Conservation (phyloP, 495 filamentous ascomycete genomes). For the Lindgomyces ingoldianus region DNA sequence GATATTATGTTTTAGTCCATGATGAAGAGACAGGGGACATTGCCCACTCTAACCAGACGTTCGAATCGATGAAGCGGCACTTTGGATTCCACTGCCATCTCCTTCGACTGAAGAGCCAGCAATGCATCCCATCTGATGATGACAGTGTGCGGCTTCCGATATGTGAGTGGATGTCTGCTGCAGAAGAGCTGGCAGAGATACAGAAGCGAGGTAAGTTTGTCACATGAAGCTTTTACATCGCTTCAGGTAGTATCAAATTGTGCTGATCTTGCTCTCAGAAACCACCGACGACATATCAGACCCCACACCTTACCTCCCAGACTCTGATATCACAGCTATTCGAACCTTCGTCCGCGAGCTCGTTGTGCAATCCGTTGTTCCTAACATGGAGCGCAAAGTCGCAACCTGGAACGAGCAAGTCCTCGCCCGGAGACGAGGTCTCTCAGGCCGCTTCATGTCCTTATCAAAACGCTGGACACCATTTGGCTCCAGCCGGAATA, state of each 20-base stretch:
- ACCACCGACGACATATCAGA: conserved; percentile 63
- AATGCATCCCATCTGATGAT: conserved; percentile 88
- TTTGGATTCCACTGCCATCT: conserved; percentile 95
- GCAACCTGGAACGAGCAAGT: conserved; percentile 97
- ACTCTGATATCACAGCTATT: conserved; percentile 86
- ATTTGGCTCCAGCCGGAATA: conserved; percentile 62
- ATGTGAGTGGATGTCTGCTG: conserved; percentile 85
- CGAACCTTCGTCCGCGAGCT: conserved; percentile 87
- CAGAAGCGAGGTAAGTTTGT: conserved; percentile 64
- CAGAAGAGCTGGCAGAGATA: conserved; percentile 77
- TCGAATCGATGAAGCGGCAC: conserved; percentile 97
- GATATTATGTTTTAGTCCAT: conserved; percentile 96
- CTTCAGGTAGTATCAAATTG: no score
- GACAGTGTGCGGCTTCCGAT: conserved; percentile 78
- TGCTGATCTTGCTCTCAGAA: no score
- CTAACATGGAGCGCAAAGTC: conserved; percentile 89
- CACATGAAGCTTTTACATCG: no score
- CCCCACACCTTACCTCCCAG: conserved; percentile 77
- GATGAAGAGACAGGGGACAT: conserved; percentile 95
- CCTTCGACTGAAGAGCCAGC: conserved; percentile 76
- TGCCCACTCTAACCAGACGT: conserved; percentile 78
- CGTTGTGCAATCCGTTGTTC: conserved; percentile 86
- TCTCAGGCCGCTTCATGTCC: conserved; percentile 88
- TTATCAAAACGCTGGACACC: conserved; percentile 82
- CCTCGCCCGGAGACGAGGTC: conserved; percentile 80